Base-by-base conservation (phyloP, 164 flowering plant genomes). In the Vitis rupestris region DNA sequence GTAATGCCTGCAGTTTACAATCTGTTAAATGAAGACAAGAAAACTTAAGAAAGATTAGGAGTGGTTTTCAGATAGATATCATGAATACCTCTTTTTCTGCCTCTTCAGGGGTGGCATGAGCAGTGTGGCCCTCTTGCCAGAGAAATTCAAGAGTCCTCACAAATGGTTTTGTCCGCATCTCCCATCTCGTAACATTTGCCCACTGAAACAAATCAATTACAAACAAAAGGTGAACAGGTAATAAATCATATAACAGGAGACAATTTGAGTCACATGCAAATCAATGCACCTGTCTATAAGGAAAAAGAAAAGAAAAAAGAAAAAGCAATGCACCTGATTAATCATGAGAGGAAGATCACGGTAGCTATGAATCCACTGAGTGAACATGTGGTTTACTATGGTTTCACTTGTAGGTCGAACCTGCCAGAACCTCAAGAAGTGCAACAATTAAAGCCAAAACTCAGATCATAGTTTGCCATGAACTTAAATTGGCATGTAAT, bases 401-500 rank as follows among this genome's bases (percentile, higher is more conserved):
- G 99, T 95, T 85, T 95, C 99, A 82, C 99, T 95, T n/a, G 99
- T 95, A 31, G 99, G 99, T 67, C 99, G 86, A 72, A 95, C 98
- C 98, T 93, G 96, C 85, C 88, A 88, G 78, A 81, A 82, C 90
- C 96, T 92, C 99, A 87, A 75, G 74, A 78, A 82, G 79, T 75
- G 78, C 79, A 88, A 78, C 79, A 85, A 83, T 79, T 83, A 88
- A 90, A 88, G 75, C 74, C 81, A 84, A 80, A 76, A 81, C 79
- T 83, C 83, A 82, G 86, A 74, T 72, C 68, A 75, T 53, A 53
- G 12, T 31, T 69, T 61, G 37, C 50, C 62, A 56, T 23, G 50
- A 61, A 71, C n/a, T 61, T 29, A 31, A 67, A 53, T 50, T 27
- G 57, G 55, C 49, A 65, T 30, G 50, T 27, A 47, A 10, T 15